Evolutionary conservation across 352 stramenopile species (phyloP).

Genomic region (Phytophthora tentaculata): DNA sequence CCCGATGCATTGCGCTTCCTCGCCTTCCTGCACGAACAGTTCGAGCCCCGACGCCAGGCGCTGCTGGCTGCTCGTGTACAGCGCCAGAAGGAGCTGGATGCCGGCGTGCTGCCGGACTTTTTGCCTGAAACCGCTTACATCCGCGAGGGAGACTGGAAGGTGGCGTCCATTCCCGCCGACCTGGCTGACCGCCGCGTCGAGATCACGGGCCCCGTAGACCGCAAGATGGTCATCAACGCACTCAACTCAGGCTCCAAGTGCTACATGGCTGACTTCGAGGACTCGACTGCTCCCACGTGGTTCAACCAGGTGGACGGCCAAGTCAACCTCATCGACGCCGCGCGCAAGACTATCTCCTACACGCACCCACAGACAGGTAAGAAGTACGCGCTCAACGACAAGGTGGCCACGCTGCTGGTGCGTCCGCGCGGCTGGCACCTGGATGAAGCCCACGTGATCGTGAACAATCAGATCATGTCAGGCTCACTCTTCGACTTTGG

Average conservation of each 20-base stretch:
- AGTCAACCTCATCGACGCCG: slow-evolving; percentile 93
- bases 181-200: slow-evolving; percentile 93
- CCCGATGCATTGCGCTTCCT: slow-evolving; percentile 93
- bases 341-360: slow-evolving; percentile 82
- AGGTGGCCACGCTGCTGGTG: slow-evolving; percentile 62
- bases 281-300: slow-evolving; percentile 94
- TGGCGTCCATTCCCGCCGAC: slow-evolving; percentile 85
- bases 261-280: slow-evolving; percentile 98
- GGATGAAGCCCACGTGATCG: slow-evolving; percentile 43
- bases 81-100: slow-evolving; percentile 85
- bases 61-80: slow-evolving; percentile 56
- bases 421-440: slow-evolving; percentile 10
- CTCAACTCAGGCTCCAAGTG: slow-evolving; percentile 94
- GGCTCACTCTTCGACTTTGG: slow-evolving; percentile 96
- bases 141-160: slow-evolving; percentile 78
- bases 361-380: slow-evolving; percentile 53
- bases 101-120: slow-evolving; percentile 90
- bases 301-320: slow-evolving; percentile 94
- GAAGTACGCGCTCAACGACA: slow-evolving; percentile 79
- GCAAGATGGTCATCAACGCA: slow-evolving; percentile 98
- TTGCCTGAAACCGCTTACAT: slow-evolving; percentile 85
- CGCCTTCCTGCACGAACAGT: slow-evolving; percentile 90
- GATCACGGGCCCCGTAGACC: slow-evolving; percentile 95
- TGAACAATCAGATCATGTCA: slow-evolving; percentile 93
- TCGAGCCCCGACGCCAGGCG: slow-evolving; percentile 69